These are phyloP conservation scores for Novymonas esmeraldas DNA, from an alignment of 208 protist genomes.

Conservation along the genomic window DNA sequence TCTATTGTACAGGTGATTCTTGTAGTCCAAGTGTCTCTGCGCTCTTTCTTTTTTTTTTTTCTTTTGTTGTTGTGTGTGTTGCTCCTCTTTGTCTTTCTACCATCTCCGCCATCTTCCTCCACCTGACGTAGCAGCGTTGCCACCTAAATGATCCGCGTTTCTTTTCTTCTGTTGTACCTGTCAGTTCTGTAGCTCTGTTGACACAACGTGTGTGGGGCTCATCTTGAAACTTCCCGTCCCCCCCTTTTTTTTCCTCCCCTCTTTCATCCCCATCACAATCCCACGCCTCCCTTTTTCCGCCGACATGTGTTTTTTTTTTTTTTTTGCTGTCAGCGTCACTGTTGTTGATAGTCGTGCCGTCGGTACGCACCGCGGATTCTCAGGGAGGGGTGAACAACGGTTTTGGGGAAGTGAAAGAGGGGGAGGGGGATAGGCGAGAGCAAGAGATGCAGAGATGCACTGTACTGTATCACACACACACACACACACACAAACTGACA, in stretches of 20 bases:
- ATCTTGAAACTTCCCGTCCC: background rate
- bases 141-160: background rate
- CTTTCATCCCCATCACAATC: background rate
- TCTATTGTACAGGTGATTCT: too few species aligned
- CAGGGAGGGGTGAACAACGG: too few species aligned
- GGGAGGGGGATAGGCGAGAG: background rate
- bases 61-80: slow-evolving; percentile 10
- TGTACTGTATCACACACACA: background rate
- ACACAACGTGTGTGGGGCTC: too few species aligned
- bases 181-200: background rate
- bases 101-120: background rate
- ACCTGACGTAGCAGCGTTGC: background rate
- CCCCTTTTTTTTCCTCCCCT: slow-evolving; percentile 5
- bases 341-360: too few species aligned
- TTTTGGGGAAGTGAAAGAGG: background rate
- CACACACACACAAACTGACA: background rate
- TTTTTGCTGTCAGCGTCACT: slow-evolving; percentile 2
- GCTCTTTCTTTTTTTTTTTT: background rate
- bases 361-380: too few species aligned
- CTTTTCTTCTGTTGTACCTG: background rate
- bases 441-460: background rate
- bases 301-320: slow-evolving; percentile 9
- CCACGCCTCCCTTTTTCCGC: too few species aligned
- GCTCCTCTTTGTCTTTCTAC: slow-evolving; percentile 1
- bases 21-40: too few species aligned